Percentiles rank a stretch among this genome's conserved stretches.
Evolutionary conservation across 192 early-diverging fungal species (phyloP).

Genomic region (Coemansia sp.): DNA sequence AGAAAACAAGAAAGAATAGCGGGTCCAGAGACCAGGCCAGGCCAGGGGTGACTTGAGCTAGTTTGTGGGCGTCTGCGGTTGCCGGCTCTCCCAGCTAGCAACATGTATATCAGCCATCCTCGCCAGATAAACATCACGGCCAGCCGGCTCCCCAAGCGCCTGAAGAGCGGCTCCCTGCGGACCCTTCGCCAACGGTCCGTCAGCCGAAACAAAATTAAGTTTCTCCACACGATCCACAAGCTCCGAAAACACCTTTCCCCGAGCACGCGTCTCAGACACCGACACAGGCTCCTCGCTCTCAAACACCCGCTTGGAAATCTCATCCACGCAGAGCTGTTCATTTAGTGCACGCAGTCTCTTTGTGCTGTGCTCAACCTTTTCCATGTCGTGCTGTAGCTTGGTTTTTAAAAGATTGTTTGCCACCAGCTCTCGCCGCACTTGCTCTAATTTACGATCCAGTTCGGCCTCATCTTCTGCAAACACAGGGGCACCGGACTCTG

Average conservation of each 20-base stretch:
- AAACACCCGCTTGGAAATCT: constrained; percentile 16
- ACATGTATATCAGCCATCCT: constrained; percentile 38
- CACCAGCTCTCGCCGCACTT: constrained; percentile 26
- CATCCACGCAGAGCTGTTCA: constrained; percentile 30
- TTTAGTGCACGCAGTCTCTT: constrained; percentile 37
- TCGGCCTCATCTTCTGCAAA: constrained; percentile 41
- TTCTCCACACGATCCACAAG: constrained; percentile 27
- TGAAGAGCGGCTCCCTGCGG: constrained; percentile 10
- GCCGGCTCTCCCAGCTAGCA: constrained; percentile 18
- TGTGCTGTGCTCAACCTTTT: constrained; percentile 28
- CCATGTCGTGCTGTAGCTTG: constrained; percentile 17
- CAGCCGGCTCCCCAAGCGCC: constrained; percentile 35
- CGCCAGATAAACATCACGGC: constrained; percentile 44
- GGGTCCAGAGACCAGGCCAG: background rate
- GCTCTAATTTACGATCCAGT: constrained; percentile 37
- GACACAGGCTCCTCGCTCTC: constrained; percentile 9
- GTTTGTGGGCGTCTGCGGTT: constrained; percentile 16
- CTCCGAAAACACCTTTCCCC: constrained; percentile 19
- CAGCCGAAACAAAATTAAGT: constrained; percentile 21
- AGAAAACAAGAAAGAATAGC: constrained; percentile 1
- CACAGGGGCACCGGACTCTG: background rate
- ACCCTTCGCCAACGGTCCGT: no score
- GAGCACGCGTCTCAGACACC: constrained; percentile 15
- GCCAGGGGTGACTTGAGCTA: constrained; percentile 2
- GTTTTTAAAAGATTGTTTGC: constrained; percentile 34